Conservation (phyloP, 148 eudicot species). For the Camellia sinensis region DNA sequence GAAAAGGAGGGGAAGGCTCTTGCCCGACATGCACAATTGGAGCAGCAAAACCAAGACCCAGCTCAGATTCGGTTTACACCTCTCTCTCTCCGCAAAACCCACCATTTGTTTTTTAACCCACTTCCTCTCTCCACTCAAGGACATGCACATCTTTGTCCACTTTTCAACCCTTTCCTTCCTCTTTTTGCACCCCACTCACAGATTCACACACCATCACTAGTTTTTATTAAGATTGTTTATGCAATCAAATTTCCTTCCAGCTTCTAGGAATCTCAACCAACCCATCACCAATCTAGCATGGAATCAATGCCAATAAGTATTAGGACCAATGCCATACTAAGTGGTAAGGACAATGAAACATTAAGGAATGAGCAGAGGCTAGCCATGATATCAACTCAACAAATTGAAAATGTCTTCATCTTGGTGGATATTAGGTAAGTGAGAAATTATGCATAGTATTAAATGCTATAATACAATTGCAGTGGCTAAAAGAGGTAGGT, state of each 20-base stretch:
- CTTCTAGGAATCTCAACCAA: constrained; percentile 80
- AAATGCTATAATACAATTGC: background rate
- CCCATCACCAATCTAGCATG: constrained; percentile 87
- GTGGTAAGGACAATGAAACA: background rate
- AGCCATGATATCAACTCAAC: background rate
- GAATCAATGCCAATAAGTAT: constrained; percentile 16
- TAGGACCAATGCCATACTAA: background rate
- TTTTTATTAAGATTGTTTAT: constrained; percentile 59
- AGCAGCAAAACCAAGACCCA: too few relatives aligned
- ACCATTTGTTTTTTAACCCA: too few relatives aligned
- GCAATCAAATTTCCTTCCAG: constrained; percentile 77
- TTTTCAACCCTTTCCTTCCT: too few relatives aligned
- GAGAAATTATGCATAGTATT: background rate
- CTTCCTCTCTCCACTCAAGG: too few relatives aligned
- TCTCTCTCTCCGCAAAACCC: too few relatives aligned
- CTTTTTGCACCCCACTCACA: too few relatives aligned
- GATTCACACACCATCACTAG: too few relatives aligned
- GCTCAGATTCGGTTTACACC: too few relatives aligned
- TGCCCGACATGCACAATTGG: too few relatives aligned
- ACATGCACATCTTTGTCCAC: too few relatives aligned
- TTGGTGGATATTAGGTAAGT: background rate
- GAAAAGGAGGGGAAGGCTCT: too few relatives aligned
- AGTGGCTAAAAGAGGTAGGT: background rate
- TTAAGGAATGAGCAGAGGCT: background rate
- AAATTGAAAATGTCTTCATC: background rate